Percentiles rank a stretch among this genome's conserved stretches.
These are phyloP conservation scores for Rubroshorea leprosula DNA, from an alignment of 345 rosid genomes.

Conservation along the genomic window DNA sequence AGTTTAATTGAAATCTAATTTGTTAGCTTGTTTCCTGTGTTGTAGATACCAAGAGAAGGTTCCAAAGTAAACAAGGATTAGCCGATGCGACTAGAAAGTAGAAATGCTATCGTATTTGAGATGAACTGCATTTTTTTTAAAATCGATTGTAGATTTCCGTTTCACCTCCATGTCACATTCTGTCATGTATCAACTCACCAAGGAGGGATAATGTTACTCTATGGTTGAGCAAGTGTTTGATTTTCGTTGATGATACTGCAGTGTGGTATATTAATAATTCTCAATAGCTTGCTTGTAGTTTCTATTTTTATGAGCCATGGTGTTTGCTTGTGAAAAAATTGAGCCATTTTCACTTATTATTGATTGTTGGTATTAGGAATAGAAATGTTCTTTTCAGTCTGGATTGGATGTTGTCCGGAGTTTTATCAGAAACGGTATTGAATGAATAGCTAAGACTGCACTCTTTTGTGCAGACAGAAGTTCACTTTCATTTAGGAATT, in stretches of 20 bases:
- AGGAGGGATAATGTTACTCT: constrained; percentile 8
- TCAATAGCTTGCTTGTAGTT: too few species aligned
- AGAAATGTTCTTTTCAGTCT: too few species aligned
- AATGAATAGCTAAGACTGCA: too few species aligned
- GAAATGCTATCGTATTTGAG: background rate
- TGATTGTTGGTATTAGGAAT: too few species aligned
- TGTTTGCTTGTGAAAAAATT: too few species aligned
- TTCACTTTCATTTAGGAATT: too few species aligned
- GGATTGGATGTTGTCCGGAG: too few species aligned
- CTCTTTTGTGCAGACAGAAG: too few species aligned
- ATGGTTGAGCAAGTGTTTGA: constrained; percentile 2
- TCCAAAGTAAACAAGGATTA: background rate
- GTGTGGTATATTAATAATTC: background rate
- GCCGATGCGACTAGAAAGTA: background rate
- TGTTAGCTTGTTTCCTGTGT: background rate
- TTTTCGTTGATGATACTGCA: background rate
- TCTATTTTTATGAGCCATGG: background rate
- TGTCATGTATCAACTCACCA: background rate
- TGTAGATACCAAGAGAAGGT: background rate
- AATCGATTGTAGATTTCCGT: constrained; percentile 1
- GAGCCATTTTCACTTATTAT: too few species aligned
- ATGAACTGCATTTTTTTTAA: constrained; percentile 1
- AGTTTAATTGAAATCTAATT: background rate
- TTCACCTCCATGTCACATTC: background rate
- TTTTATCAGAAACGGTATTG: too few species aligned